Conservation (phyloP, 2,329 filamentous ascomycete genomes). For the Neurospora sp. region DNA sequence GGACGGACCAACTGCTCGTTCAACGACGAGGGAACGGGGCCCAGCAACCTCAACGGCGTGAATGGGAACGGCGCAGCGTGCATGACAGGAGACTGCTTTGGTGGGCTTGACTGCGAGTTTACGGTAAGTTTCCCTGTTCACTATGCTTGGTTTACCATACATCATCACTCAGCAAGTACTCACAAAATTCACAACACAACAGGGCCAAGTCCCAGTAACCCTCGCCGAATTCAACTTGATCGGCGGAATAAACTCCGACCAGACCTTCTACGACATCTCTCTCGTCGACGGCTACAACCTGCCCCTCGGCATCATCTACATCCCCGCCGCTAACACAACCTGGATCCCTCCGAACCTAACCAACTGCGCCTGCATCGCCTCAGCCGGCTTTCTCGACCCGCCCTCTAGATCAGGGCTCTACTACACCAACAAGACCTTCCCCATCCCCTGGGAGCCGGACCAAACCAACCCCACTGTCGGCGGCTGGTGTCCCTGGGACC, state of each 20-base stretch:
- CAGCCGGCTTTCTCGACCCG: conserved; percentile 48
- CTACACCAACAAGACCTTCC: conserved; percentile 54
- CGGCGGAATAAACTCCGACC: conserved; percentile 46
- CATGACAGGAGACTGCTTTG: conserved; percentile 66
- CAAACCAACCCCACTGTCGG: conserved; percentile 47
- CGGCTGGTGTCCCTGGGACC: conserved; percentile 72
- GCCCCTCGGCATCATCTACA: conserved; percentile 53
- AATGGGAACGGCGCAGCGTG: conserved; percentile 48
- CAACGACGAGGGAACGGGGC: conserved; percentile 49
- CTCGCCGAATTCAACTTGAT: conserved; percentile 73
- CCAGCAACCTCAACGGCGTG: conserved; percentile 22
- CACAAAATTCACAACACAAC: background rate
- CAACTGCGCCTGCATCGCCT: conserved; percentile 68
- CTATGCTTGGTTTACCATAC: background rate
- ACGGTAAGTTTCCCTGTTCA: conserved; percentile 41
- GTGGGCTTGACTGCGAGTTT: conserved; percentile 56
- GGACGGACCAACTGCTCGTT: conserved; percentile 77
- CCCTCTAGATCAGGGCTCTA: conserved; percentile 40
- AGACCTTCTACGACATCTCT: conserved; percentile 78
- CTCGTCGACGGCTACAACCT: conserved; percentile 80
- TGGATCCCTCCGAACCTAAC: conserved; percentile 67
- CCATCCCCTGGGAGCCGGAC: conserved; percentile 54
- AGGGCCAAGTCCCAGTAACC: conserved; percentile 65
- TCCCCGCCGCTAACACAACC: conserved; percentile 49
- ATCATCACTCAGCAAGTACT: background rate